Evolutionary conservation across 2,329 filamentous ascomycete genomes (phyloP).

Genomic region (Colletotrichum liriopes): DNA sequence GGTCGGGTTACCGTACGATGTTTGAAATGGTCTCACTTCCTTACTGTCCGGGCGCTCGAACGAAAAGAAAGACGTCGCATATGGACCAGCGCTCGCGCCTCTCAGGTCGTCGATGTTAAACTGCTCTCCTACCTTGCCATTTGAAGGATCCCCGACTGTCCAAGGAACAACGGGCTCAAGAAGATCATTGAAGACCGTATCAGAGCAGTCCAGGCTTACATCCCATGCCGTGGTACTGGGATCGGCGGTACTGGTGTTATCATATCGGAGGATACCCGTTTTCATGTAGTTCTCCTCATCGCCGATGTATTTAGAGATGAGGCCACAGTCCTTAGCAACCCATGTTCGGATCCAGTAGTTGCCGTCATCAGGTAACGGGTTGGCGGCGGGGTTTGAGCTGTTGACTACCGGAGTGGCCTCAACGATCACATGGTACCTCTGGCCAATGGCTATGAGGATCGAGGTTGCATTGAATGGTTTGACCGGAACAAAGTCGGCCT

Average conservation of each 20-base stretch:
- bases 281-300: constrained; percentile 27
- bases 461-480: constrained; percentile 63
- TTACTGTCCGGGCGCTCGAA: constrained; percentile 14
- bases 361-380: constrained; percentile 39
- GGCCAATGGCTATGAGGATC: constrained; percentile 66
- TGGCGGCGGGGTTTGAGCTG: background rate
- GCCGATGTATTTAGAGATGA: background rate
- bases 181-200: constrained; percentile 46
- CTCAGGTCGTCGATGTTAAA: constrained; percentile 20
- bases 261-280: constrained; percentile 49
- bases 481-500: constrained; percentile 63
- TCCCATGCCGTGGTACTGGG: constrained; percentile 43
- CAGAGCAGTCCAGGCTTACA: constrained; percentile 47
- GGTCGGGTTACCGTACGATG: constrained; percentile 60
- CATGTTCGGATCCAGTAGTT: constrained; percentile 49
- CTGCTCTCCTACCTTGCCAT: constrained; percentile 13
- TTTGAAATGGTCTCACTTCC: constrained; percentile 46
- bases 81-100: constrained; percentile 11
- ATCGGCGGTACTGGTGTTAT: constrained; percentile 32
- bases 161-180: constrained; percentile 49
- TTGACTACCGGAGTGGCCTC: constrained; percentile 43
- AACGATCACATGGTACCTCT: constrained; percentile 51
- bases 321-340: constrained; percentile 7
- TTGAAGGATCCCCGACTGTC: constrained; percentile 39
- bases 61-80: constrained; percentile 48